Evolutionary conservation across 495 filamentous ascomycete genomes (phyloP).

Genomic region (Lasiosphaeria ovina): DNA sequence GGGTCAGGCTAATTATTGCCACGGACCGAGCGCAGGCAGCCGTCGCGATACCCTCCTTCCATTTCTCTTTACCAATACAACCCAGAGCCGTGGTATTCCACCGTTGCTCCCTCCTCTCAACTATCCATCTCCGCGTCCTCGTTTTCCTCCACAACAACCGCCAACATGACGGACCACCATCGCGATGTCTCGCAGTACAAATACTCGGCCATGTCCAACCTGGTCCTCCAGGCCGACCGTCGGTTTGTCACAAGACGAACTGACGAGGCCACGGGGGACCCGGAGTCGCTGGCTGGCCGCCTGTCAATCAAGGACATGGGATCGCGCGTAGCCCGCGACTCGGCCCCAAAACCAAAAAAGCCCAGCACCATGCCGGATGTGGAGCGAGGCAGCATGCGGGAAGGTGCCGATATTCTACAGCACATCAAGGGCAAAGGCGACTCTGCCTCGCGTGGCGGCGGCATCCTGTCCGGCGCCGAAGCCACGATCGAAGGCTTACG

Average conservation of each 20-base stretch:
- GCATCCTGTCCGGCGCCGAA: constrained; percentile 81
- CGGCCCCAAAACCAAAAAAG: constrained; percentile 77
- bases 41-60: background rate
- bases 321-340: constrained; percentile 71
- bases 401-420: constrained; percentile 83
- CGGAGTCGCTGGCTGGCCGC: constrained; percentile 92
- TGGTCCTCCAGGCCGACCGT: constrained; percentile 99
- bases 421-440: constrained; percentile 82
- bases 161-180: constrained; percentile 79
- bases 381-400: constrained; percentile 74
- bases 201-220: constrained; percentile 99
- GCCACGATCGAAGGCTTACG: constrained; percentile 75
- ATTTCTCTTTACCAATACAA: constrained; percentile 1
- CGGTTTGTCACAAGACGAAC: constrained; percentile 88
- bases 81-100: background rate
- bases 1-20: constrained; percentile 19
- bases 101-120: background rate
- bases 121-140: background rate
- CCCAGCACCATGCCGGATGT: constrained; percentile 61
- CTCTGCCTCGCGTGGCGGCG: constrained; percentile 66
- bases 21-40: constrained; percentile 13
- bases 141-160: constrained; percentile 10
- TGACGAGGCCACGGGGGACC: constrained; percentile 95
- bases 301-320: constrained; percentile 96
- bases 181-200: constrained; percentile 95